Conservation (phyloP, 371 early-diverging fungal species). For the Apophysomyces sp. region DNA sequence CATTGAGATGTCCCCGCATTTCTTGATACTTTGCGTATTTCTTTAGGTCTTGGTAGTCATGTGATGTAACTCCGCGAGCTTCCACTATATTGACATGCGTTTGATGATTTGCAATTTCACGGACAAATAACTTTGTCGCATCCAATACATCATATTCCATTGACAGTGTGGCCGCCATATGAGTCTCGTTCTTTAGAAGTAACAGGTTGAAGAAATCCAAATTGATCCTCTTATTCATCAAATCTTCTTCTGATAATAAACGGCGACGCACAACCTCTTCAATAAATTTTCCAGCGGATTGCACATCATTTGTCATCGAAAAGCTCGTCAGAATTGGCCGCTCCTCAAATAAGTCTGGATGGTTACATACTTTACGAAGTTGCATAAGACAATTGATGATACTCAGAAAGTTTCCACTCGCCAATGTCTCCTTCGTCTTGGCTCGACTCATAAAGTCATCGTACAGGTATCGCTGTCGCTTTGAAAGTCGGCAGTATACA, state of each 20-base stretch:
- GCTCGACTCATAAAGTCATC: slow-evolving; percentile 88
- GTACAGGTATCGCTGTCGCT: slow-evolving; percentile 82
- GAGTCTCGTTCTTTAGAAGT: slow-evolving; percentile 24
- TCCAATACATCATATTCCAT: slow-evolving; percentile 37
- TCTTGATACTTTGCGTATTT: slow-evolving; percentile 39
- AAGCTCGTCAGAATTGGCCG: slow-evolving; percentile 81
- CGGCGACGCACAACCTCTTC: slow-evolving; percentile 52
- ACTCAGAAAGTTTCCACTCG: slow-evolving; percentile 73
- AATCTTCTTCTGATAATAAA: slow-evolving; percentile 30
- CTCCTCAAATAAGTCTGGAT: slow-evolving; percentile 94
- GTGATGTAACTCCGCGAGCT: slow-evolving; percentile 25
- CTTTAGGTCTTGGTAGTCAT: slow-evolving; percentile 35
- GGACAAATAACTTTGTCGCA: slow-evolving; percentile 38
- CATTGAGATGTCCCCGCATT: slow-evolving; percentile 15
- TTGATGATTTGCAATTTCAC: slow-evolving; percentile 28
- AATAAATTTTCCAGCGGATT: slow-evolving; percentile 34
- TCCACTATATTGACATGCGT: slow-evolving; percentile 22
- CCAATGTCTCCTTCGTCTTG: slow-evolving; percentile 76
- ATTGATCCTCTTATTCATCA: slow-evolving; percentile 19
- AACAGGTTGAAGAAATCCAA: slow-evolving; percentile 53
- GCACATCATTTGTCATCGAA: slow-evolving; percentile 57
- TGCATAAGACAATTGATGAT: slow-evolving; percentile 96
- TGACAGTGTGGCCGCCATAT: slow-evolving; percentile 32
- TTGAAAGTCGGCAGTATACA: slow-evolving; percentile 74
- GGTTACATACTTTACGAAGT: slow-evolving; percentile 96